Conservation (phyloP, 805 yeast species). For the Jamesozyma spencerorum region DNA sequence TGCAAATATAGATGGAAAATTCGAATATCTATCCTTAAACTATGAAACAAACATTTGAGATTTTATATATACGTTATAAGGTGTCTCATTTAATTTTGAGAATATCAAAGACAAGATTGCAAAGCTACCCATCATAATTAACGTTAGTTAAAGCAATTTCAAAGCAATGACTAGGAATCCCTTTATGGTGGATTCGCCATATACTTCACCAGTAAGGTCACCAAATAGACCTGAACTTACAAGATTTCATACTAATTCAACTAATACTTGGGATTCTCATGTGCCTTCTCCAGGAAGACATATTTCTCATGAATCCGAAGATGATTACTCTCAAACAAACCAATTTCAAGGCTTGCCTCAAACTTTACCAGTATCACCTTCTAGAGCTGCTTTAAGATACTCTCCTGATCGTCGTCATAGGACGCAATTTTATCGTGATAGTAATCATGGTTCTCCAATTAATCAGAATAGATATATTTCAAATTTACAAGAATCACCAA, state of each 20-base stretch:
- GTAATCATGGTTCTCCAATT: conserved; percentile 27
- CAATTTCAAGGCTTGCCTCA: conserved; percentile 29
- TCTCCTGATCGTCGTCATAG: conserved; percentile 33
- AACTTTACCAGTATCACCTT: conserved; percentile 33
- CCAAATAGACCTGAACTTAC: conserved; percentile 20
- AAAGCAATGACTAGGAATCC: conserved; percentile 27
- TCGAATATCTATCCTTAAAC: neutral
- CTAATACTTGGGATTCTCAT: conserved; percentile 8
- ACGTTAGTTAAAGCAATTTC: no score
- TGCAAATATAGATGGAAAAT: neutral
- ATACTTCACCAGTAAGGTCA: conserved; percentile 24
- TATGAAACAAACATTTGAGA: no score
- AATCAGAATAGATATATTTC: conserved; percentile 55
- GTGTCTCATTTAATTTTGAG: no score
- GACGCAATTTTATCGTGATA: conserved; percentile 24
- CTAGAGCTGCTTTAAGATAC: conserved; percentile 32
- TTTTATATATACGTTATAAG: no score
- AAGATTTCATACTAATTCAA: conserved; percentile 23
- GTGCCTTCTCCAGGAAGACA: conserved; percentile 1
- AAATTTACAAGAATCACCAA: conserved; percentile 66
- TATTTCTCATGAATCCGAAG: neutral
- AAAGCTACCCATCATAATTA: no score
- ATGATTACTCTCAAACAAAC: conserved; percentile 17
- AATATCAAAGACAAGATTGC: no score
- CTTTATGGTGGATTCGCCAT: conserved; percentile 26